A percentile compares a stretch with the other conserved stretches of the same genome.
These are phyloP conservation scores for Phytophthora brassicae DNA, from an alignment of 352 stramenopile species.

Conservation along the genomic window DNA sequence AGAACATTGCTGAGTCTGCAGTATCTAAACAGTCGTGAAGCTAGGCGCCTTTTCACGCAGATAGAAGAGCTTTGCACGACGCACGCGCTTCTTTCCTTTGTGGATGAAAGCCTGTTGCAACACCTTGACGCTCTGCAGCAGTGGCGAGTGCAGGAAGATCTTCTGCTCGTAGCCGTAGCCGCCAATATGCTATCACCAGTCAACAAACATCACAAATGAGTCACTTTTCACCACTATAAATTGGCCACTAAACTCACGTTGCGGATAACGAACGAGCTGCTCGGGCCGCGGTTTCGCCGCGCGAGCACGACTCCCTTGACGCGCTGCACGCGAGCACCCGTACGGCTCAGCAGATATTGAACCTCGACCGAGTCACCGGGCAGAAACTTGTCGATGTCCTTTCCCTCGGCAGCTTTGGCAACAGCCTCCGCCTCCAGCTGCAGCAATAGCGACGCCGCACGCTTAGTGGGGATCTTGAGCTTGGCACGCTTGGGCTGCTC, in stretches of 20 bases:
- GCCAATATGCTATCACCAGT: constrained; percentile 65
- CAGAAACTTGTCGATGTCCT: constrained; percentile 75
- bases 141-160: constrained; percentile 87
- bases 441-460: constrained; percentile 64
- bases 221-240: not conserved
- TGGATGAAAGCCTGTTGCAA: constrained; percentile 90
- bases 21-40: constrained; percentile 74
- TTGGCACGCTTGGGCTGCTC: constrained; percentile 58
- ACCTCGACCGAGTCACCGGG: constrained; percentile 81
- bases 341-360: constrained; percentile 80
- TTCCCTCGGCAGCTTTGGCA: constrained; percentile 56
- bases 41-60: constrained; percentile 82
- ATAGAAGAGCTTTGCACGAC: constrained; percentile 90
- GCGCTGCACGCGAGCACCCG: constrained; percentile 64
- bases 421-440: constrained; percentile 73
- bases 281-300: constrained; percentile 76
- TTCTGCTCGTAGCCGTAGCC: constrained; percentile 88
- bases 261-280: constrained; percentile 85
- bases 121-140: constrained; percentile 88
- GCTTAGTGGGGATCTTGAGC: constrained; percentile 81
- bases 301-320: constrained; percentile 84
- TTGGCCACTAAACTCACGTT: constrained; percentile 51
- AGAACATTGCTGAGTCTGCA: not conserved
- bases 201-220: not conserved
- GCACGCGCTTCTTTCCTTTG: constrained; percentile 91